phyloP scores from a whole-genome alignment of 345 rosid species.

The Moringa oleifera region DNA sequence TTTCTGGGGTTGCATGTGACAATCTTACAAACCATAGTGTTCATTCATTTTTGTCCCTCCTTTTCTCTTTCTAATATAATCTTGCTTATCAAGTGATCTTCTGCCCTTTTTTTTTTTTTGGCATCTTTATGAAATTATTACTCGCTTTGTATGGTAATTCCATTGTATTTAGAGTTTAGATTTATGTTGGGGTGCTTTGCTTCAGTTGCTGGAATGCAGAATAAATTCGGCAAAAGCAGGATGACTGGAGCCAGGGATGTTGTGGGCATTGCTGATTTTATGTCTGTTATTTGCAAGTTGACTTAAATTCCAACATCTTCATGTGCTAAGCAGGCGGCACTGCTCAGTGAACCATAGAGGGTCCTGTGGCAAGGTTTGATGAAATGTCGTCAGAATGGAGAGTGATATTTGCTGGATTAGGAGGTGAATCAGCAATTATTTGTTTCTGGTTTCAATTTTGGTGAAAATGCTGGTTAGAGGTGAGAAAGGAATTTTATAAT shows the following conservation, averaged over 20 bases:
- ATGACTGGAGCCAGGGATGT: constrained; percentile 26
- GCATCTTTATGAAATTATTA: neutral
- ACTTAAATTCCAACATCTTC: constrained; percentile 14
- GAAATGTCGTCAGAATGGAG: constrained; percentile 3
- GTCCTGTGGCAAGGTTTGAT: constrained; percentile 13
- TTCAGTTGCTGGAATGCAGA: constrained; percentile 36
- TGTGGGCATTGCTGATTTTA: constrained; percentile 26
- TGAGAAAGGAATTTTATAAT: neutral
- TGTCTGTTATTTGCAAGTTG: constrained; percentile 15
- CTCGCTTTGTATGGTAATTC: neutral
- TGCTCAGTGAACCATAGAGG: constrained; percentile 7
- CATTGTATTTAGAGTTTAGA: constrained; percentile 19
- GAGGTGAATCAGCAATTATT: constrained; percentile 9
- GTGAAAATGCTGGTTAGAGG: constrained; percentile 9
- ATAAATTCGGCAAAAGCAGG: constrained; percentile 26
- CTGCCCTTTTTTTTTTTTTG: no score
- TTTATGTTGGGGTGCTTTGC: constrained; percentile 37
- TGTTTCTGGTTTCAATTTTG: neutral
- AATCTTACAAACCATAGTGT: neutral
- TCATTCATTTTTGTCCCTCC: neutral
- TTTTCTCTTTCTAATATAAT: neutral
- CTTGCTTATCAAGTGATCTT: neutral
- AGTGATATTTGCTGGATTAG: constrained; percentile 5
- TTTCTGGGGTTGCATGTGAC: neutral
- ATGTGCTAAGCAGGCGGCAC: neutral